Base-by-base conservation (phyloP, 768 basidiomycete genomes). In the Gymnopilus junonius region DNA sequence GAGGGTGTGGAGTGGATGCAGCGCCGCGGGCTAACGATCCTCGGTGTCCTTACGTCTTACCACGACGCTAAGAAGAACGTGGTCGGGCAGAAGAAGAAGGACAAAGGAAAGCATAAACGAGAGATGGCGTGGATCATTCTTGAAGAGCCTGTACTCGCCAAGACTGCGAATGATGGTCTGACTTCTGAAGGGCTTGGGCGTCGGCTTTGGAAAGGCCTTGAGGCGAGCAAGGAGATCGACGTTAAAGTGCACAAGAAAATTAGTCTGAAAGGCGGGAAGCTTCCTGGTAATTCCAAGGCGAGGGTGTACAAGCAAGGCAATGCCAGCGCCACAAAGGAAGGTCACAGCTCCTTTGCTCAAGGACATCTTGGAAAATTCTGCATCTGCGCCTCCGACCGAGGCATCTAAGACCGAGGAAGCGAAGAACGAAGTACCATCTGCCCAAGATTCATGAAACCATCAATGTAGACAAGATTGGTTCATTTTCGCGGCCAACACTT, bases 1-100 rank as follows among this genome's bases (percentile, higher is more conserved):
- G 77, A 79, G 8, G 74, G 74, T 0, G 56, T 74, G 20, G 74
- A 73, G 27, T 97, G 89, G 87, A 89, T 94, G 84, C 74, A 76
- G 8, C 85, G 91, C 62, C 83, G 87, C 12, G 77, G 77, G 0
- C 76, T 98, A 4, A 80, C 85, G 8, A 77, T 93, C 23, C 85
- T 93, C 1, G 96, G 95, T 1, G 83, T 96, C 34, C 81, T 98
- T 43, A 96, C 94, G 5, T 84, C 87, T 0, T 97, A 87, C 79
- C 79, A 77, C 20, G 78, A 77, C 46, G 71, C 72, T 31, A 80
- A 78, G 63, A 81, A 80, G n/a, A 71, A 69, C 51, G 59, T 63
- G 62, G 61, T 70, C 11, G 74, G 70, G n/a, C 75, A 74, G 61
- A 73, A 66, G 37, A 73, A 71, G 29, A 73, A 71, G 65, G 71